Evolutionary conservation across 768 basidiomycete species (phyloP).

Genomic region (Dacryopinax primogenitus): DNA sequence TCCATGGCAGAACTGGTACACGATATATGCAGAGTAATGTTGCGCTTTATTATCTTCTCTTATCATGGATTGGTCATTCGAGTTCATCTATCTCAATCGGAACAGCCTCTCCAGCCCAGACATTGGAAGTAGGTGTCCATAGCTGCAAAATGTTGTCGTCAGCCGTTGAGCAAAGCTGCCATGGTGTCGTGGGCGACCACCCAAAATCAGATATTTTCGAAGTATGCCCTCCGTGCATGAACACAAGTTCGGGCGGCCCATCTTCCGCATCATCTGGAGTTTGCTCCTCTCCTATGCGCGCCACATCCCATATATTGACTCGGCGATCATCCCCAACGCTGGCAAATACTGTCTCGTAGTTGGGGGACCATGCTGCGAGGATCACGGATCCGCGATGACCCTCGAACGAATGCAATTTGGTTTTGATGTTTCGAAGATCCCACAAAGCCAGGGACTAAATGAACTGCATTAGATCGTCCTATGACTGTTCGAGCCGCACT

Average conservation of each 20-base stretch:
- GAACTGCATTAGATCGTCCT: not conserved
- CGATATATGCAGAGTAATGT: slow-evolving; percentile 3
- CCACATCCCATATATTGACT: slow-evolving; percentile 89
- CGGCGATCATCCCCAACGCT: slow-evolving; percentile 88
- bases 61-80: slow-evolving; percentile 64
- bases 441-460: slow-evolving; percentile 72
- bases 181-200: slow-evolving; percentile 58
- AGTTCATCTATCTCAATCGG: slow-evolving; percentile 75
- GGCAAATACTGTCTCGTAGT: slow-evolving; percentile 81
- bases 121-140: slow-evolving; percentile 91
- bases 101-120: slow-evolving; percentile 84
- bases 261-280: slow-evolving; percentile 97
- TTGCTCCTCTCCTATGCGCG: slow-evolving; percentile 86
- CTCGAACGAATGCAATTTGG: slow-evolving; percentile 80
- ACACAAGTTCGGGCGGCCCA: slow-evolving; percentile 90
- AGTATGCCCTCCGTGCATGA: slow-evolving; percentile 91
- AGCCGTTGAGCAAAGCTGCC: slow-evolving; percentile 36
- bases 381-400: slow-evolving; percentile 91
- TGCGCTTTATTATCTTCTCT: slow-evolving; percentile 21
- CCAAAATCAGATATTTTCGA: slow-evolving; percentile 85
- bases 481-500: slow-evolving; percentile 15
- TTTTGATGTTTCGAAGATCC: slow-evolving; percentile 57
- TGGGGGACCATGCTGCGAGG: slow-evolving; percentile 90
- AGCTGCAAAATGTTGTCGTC: slow-evolving; percentile 96
- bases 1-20: not conserved